Evolutionary conservation across 345 rosid genomes (phyloP), one percentile per base, ranked within the genome.

Genomic region (Reutealis trisperma): DNA sequence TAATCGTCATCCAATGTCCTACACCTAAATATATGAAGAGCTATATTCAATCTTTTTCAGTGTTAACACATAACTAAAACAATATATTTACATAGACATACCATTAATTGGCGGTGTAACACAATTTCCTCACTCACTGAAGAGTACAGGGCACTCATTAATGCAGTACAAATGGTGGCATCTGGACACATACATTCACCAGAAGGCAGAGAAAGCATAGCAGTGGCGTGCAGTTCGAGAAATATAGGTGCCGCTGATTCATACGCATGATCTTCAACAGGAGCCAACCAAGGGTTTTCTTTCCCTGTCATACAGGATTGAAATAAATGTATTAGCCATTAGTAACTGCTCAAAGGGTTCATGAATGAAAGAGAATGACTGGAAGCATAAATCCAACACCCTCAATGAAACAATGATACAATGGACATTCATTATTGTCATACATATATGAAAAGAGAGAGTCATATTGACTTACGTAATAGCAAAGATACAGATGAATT

Each of bases 181-280:
- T 96, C 97, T 76, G 98, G 99, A 80, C 75, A 86, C 88, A 96
- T 72, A 84, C 92, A 88, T 90, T 96, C 97, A 82, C 98, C 98
- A 73, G 97, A 91, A 86, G 99, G 96, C 76, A 90, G 77, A 84
- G 97, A 91, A 83, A 96, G 94, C 91, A 90, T 87, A 62, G 98
- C 91, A 78, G 91, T 90, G 74, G 97, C 92, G 80, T 89, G 99
- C 87, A 96, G 79, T 77, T 93, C 97, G 75, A 96, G 91, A 81
- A 87, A 94, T 78, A 86, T 18, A 78, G 89, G 83, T 60, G 82
- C 91, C 22, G 70, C 60, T 62, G 90, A 85, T 76, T 92, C 91
- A 25, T 76, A 81, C 61, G 75, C 81, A 73, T 83, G 81, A 79
- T 95, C 94, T 75, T 87, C 93, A 70, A 73, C 67, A 75, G 84